Percentiles rank a stretch among this genome's conserved stretches.
These are phyloP conservation scores for Bipolaris cookei DNA, from an alignment of 2,329 filamentous ascomycete genomes.

Conservation along the genomic window DNA sequence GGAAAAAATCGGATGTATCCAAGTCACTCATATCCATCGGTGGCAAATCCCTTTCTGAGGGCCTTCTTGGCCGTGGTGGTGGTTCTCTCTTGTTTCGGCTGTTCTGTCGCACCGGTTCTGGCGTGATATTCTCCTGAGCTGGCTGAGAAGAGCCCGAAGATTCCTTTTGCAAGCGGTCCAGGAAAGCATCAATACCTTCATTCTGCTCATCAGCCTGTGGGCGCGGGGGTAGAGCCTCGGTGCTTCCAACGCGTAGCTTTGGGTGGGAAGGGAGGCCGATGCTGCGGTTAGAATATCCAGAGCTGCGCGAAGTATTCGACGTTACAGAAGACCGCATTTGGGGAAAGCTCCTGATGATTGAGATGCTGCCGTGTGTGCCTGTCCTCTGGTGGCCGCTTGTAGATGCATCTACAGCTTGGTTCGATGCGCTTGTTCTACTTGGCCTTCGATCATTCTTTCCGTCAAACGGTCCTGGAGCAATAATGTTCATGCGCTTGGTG, in stretches of 20 bases:
- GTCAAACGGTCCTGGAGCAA: slow-evolving; percentile 71
- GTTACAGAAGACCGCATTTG: slow-evolving; percentile 37
- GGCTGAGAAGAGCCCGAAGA: slow-evolving; percentile 27
- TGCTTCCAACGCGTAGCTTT: slow-evolving; percentile 24
- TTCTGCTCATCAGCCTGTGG: slow-evolving; percentile 28
- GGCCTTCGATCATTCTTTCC: slow-evolving; percentile 45
- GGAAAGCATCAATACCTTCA: slow-evolving; percentile 49
- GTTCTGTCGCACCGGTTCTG: slow-evolving; percentile 32
- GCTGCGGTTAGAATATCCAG: slow-evolving; percentile 39
- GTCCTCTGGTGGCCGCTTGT: slow-evolving; percentile 45
- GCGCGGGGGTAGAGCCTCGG: slow-evolving; percentile 29
- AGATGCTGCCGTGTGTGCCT: slow-evolving; percentile 43
- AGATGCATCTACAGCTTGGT: slow-evolving; percentile 29
- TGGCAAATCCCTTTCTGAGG: slow-evolving; percentile 37
- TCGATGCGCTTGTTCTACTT: slow-evolving; percentile 46
- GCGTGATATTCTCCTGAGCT: slow-evolving; percentile 24
- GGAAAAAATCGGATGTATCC: slow-evolving; percentile 25
- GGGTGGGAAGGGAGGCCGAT: slow-evolving; percentile 33
- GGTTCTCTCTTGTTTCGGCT: slow-evolving; percentile 28
- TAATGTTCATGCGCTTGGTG: slow-evolving; percentile 68
- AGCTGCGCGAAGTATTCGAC: slow-evolving; percentile 42
- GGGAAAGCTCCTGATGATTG: slow-evolving; percentile 35
- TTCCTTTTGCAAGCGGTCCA: slow-evolving; percentile 47
- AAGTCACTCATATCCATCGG: slow-evolving; percentile 30
- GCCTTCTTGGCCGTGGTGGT: slow-evolving; percentile 32